Conservation (phyloP, 1,284 basidiomycete species). For the Trichosporon sp. region DNA sequence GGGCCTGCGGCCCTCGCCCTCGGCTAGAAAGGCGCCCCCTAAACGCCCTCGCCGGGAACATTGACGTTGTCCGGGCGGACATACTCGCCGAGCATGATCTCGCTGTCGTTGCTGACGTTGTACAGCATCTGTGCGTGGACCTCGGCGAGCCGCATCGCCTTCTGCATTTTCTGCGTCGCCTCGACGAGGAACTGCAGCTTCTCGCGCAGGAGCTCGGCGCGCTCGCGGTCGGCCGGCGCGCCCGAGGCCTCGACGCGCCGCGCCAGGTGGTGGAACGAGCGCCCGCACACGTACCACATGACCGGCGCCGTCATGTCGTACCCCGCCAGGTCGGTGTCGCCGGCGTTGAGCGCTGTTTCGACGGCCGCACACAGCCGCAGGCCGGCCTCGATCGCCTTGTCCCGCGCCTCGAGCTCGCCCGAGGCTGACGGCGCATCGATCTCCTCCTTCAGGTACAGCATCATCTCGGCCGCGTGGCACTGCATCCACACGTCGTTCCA, state of each 20-base stretch:
- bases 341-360: slow-evolving; percentile 20
- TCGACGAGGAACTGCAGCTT: slow-evolving; percentile 12
- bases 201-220: slow-evolving; percentile 7
- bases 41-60: not conserved
- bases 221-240: slow-evolving; percentile 3
- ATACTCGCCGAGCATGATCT: slow-evolving; percentile 25
- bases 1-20: too few relatives aligned
- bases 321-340: slow-evolving; percentile 22
- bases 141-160: slow-evolving; percentile 14
- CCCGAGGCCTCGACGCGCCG: slow-evolving; percentile 9
- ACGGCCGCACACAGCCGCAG: slow-evolving; percentile 25
- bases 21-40: not conserved
- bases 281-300: slow-evolving; percentile 17
- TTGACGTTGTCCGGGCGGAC: slow-evolving; percentile 20
- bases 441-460: slow-evolving; percentile 30
- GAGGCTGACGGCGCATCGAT: slow-evolving; percentile 20
- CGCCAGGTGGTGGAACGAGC: slow-evolving; percentile 17
- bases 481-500: slow-evolving; percentile 28
- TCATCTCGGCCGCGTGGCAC: slow-evolving; percentile 20
- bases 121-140: slow-evolving; percentile 21
- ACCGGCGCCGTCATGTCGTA: slow-evolving; percentile 22
- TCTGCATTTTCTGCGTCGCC: slow-evolving; percentile 11
- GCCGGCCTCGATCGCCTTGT: slow-evolving; percentile 24
- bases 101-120: slow-evolving; percentile 19
- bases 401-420: slow-evolving; percentile 20